Evolutionary conservation across 2,329 filamentous ascomycete species (phyloP).

Genomic region (Colletotrichum sidae): DNA sequence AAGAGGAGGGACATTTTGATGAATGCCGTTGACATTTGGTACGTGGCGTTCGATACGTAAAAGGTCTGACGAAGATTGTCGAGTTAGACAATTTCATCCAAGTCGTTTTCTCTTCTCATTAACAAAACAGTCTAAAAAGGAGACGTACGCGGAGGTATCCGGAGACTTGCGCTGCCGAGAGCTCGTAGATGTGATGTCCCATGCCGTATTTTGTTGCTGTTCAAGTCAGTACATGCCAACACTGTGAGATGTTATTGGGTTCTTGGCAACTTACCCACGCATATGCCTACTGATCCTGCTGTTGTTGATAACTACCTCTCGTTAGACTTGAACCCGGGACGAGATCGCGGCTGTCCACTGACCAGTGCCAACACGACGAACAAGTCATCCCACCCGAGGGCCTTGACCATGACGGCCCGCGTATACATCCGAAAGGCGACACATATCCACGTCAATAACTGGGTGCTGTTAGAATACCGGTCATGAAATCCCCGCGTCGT

Average conservation of each 20-base stretch:
- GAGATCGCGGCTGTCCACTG: slow-evolving; percentile 13
- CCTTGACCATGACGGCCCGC: slow-evolving; percentile 42
- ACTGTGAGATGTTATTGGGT: rapidly evolving
- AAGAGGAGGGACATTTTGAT: slow-evolving; percentile 52
- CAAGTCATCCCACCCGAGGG: slow-evolving; percentile 50
- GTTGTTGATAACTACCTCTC: slow-evolving; percentile 13
- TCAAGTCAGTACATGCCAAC: neutral
- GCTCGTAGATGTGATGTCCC: slow-evolving; percentile 40
- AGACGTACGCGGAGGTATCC: slow-evolving; percentile 41
- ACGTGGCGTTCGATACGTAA: slow-evolving; percentile 47
- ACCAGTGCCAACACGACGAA: slow-evolving; percentile 49
- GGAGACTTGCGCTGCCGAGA: slow-evolving; percentile 32
- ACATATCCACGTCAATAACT: slow-evolving; percentile 46
- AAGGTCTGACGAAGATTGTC: slow-evolving; percentile 41
- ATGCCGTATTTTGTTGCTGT: slow-evolving; percentile 42
- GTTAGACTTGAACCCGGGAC: too few species aligned
- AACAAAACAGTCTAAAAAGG: too few species aligned
- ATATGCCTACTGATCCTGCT: slow-evolving; percentile 16
- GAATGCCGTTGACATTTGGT: slow-evolving; percentile 47
- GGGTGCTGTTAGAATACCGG: neutral
- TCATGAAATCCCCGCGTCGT: too few species aligned
- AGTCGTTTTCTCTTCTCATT: neutral
- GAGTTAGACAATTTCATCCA: too few species aligned
- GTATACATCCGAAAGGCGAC: slow-evolving; percentile 45
- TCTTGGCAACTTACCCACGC: slow-evolving; percentile 21